Conservation (phyloP, 495 filamentous ascomycete species). For the Penicillium coprophilum region DNA sequence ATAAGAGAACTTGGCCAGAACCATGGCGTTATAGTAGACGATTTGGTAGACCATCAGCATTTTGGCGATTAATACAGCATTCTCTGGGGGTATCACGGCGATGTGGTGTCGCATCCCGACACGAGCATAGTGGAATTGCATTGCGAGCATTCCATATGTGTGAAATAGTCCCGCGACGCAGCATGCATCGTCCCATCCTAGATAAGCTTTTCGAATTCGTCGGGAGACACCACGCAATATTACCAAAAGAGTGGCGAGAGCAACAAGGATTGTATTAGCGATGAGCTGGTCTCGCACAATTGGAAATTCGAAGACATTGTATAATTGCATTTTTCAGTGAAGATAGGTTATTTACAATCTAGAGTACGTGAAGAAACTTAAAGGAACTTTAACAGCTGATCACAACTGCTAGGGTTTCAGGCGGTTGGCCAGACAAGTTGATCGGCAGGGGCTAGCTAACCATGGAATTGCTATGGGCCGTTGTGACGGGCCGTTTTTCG, state of each 20-base stretch:
- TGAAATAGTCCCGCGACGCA: slow-evolving; percentile 16
- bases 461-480: background rate
- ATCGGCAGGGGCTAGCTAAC: background rate
- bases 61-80: slow-evolving; percentile 23
- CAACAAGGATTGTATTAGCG: slow-evolving; percentile 24
- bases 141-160: slow-evolving; percentile 27
- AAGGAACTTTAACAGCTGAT: background rate
- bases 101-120: slow-evolving; percentile 25
- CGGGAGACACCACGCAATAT: slow-evolving; percentile 23
- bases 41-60: slow-evolving; percentile 28
- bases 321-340: slow-evolving; percentile 17
- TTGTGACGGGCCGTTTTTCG: slow-evolving; percentile 7
- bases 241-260: slow-evolving; percentile 16
- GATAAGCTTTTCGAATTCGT: slow-evolving; percentile 12
- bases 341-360: too few species aligned
- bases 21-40: slow-evolving; percentile 37
- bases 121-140: slow-evolving; percentile 25
- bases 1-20: slow-evolving; percentile 49
- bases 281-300: slow-evolving; percentile 27
- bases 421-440: background rate
- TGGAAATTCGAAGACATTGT: slow-evolving; percentile 22
- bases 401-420: background rate
- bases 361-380: background rate
- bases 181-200: slow-evolving; percentile 29
- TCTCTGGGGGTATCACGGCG: slow-evolving; percentile 16